Evolutionary conservation across 1,284 basidiomycete genomes (phyloP).

Genomic region (Stygiomarasmius scandens): DNA sequence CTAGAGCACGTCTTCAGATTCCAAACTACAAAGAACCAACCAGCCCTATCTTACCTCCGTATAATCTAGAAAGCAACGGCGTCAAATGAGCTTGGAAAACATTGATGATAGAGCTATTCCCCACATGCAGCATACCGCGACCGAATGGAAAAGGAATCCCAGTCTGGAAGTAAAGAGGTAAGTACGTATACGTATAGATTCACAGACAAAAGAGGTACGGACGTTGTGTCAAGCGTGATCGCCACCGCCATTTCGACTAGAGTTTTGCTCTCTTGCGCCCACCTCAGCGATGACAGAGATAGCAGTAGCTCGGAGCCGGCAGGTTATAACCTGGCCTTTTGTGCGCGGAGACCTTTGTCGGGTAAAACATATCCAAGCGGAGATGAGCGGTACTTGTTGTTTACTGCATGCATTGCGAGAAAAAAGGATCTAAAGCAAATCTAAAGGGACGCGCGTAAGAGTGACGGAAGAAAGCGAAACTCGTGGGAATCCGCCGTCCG

Average conservation of each 20-base stretch:
- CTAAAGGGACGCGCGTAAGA: too few species aligned
- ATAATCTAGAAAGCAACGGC: not conserved
- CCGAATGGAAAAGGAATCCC: conserved; percentile 9
- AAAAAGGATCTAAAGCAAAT: too few species aligned
- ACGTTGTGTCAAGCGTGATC: conserved; percentile 10
- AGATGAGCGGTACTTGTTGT: too few species aligned
- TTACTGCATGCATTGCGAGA: too few species aligned
- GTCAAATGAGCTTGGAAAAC: not conserved
- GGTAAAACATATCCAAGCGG: too few species aligned
- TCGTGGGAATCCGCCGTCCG: too few species aligned
- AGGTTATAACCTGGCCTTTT: too few species aligned
- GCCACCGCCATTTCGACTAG: conserved; percentile 3
- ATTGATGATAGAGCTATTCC: not conserved
- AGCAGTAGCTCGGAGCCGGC: too few species aligned
- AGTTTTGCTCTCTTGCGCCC: too few species aligned
- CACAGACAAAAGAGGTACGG: not conserved
- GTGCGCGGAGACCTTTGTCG: too few species aligned
- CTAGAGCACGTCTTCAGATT: not conserved
- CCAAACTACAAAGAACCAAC: not conserved
- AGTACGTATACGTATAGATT: not conserved
- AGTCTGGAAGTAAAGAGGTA: not conserved
- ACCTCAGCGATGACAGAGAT: too few species aligned
- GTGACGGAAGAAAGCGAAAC: too few species aligned
- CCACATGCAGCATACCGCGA: conserved; percentile 11
- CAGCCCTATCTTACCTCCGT: conserved; percentile 7